Base-by-base conservation (phyloP, 805 yeast species). In the Candida sphagnicola region DNA sequence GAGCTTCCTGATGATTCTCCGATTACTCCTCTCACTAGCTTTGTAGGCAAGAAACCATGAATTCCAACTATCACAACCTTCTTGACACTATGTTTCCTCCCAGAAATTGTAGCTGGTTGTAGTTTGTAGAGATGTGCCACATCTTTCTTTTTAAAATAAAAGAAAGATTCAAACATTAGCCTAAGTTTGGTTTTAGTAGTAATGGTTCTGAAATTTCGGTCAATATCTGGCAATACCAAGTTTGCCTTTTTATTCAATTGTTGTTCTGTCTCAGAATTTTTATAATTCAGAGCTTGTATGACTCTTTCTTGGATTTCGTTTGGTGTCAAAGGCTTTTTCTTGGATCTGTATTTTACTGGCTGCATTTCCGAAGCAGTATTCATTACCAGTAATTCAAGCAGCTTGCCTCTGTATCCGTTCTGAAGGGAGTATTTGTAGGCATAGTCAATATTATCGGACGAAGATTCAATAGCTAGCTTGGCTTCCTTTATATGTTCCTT, bases 41-140 rank as follows among this genome's bases (percentile, higher is more conserved):
- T 67, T 13, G 56, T 58, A 5, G 74, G 74, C 19, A 67, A 46
- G 38, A 65, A 68, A 16, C 67, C 59, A 50, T 68, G 74, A 11
- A 65, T 54, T 2, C 66, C 62, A 18, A 68, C 52, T 5, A 67
- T 49, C 4, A 66, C 61, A 8, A 59, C 55, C 18, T 50, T 54
- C 19, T 52, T 50, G 14, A 40, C 28, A 35, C 36, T 30, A n/a
- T 40, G 29, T 25, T 47, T 50, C 18, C 41, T 44, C 6, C 32
- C 21, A 11, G 18, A 24, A 8, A 53, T 42, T 12, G 38, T 38
- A 0, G 38, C 21, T 4, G 28, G 32, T 1, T 41, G 31, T 3
- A 36, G 35, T 15, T 49, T 47, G 39, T 63, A 63, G 35, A 62
- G 43, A 41, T 63, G 69, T 8, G 28, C 28, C 37, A 61, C 66